phyloP scores from a whole-genome alignment of 2,329 filamentous ascomycete species.

The Sclerotinia nivalis region DNA sequence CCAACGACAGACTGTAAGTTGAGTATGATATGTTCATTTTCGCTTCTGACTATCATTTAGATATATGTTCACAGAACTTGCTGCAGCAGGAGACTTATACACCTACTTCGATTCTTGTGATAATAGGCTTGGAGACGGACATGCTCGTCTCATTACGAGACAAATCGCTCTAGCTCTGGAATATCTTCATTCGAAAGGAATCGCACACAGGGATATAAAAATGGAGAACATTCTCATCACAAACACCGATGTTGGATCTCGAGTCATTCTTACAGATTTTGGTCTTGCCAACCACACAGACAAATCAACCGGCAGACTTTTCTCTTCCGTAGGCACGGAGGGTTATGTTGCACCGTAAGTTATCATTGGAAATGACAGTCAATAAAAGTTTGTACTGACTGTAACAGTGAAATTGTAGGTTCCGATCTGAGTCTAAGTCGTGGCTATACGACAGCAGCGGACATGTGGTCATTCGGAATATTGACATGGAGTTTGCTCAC shows the following conservation, averaged over 20 bases:
- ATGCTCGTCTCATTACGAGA: constrained; percentile 37
- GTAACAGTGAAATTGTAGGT: constrained; percentile 31
- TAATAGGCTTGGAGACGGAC: constrained; percentile 33
- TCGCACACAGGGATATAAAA: constrained; percentile 41
- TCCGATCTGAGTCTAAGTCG: not conserved
- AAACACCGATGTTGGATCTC: constrained; percentile 37
- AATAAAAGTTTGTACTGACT: not conserved
- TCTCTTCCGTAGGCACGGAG: constrained; percentile 38
- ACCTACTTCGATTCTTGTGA: constrained; percentile 37
- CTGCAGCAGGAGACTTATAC: constrained; percentile 47
- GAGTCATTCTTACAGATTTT: constrained; percentile 41
- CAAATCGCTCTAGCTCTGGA: constrained; percentile 39
- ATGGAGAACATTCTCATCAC: constrained; percentile 41
- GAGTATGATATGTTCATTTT: not conserved
- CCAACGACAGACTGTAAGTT: constrained; percentile 50
- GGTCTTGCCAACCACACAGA: constrained; percentile 36
- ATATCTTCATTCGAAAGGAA: constrained; percentile 37
- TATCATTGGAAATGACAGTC: not conserved
- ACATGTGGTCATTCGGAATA: constrained; percentile 41
- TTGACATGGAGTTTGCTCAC: constrained; percentile 36
- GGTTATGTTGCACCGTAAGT: constrained; percentile 41
- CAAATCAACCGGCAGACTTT: constrained; percentile 32
- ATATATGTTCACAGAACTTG: constrained; percentile 59
- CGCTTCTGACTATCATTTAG: constrained; percentile 39
- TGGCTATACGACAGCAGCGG: constrained; percentile 39